Conservation (phyloP, 441 rosid species). For the Gossypium schwendimanii region DNA sequence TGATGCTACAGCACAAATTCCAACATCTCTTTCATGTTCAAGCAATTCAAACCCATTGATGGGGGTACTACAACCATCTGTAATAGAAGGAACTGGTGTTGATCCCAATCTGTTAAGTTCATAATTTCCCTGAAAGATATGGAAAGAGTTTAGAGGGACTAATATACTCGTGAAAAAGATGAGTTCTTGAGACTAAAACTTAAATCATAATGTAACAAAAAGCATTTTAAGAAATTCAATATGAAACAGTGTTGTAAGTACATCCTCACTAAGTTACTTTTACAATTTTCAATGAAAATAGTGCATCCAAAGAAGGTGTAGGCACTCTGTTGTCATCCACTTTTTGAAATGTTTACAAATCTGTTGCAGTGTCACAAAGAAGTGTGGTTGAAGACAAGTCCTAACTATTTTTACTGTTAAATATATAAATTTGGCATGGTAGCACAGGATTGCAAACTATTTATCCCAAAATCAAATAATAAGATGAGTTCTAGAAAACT, state of each 20-base stretch:
- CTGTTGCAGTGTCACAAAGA: not conserved
- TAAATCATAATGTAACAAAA: not conserved
- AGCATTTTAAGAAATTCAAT: slow-evolving; percentile 1
- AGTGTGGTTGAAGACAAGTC: not conserved
- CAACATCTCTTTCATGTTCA: slow-evolving; percentile 28
- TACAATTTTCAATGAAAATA: not conserved
- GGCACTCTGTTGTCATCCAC: not conserved
- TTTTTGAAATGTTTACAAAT: not conserved
- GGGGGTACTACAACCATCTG: slow-evolving; percentile 22
- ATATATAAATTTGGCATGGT: not conserved
- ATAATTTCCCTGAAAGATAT: slow-evolving; percentile 47
- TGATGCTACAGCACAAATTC: slow-evolving; percentile 19
- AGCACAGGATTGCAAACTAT: not conserved
- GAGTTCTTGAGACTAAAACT: not conserved
- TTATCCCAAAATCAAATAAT: slow-evolving; percentile 7
- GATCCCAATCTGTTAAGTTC: slow-evolving; percentile 32
- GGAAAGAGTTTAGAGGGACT: not conserved
- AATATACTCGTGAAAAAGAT: not conserved
- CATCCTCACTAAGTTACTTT: not conserved
- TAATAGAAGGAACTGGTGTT: slow-evolving; percentile 29
- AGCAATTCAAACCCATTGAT: slow-evolving; percentile 32
- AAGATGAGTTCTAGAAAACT: not conserved
- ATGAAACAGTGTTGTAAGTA: not conserved
- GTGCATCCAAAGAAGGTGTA: not conserved
- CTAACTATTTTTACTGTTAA: not conserved